Conservation (phyloP, 176 grass and related monocot species). For the Neostapfia colusana region DNA sequence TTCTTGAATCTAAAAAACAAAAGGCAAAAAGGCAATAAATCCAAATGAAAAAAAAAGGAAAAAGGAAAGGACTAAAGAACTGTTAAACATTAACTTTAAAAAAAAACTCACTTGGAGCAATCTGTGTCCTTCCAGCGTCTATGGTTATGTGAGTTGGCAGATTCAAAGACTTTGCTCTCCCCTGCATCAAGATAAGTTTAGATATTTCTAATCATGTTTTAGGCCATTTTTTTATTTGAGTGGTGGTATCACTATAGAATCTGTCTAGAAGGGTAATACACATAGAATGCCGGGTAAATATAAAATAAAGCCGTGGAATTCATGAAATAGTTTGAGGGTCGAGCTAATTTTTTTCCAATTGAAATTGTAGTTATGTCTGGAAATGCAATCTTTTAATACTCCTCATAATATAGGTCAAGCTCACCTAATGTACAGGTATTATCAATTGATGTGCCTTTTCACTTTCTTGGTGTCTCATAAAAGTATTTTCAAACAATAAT, state of each 20-base stretch:
- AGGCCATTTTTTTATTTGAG: neutral
- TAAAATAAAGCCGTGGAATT: neutral
- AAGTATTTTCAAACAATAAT: neutral
- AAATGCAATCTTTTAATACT: neutral
- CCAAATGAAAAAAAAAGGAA: slow-evolving; percentile 7
- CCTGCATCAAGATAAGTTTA: slow-evolving; percentile 41
- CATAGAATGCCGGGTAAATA: neutral
- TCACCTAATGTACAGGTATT: neutral
- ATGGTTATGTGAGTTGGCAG: slow-evolving; percentile 88
- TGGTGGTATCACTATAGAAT: neutral
- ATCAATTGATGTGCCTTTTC: neutral
- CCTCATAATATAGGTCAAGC: neutral
- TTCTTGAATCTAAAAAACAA: slow-evolving; percentile 72
- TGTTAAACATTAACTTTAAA: neutral
- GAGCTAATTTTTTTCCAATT: neutral
- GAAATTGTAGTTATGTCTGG: neutral
- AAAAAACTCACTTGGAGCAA: slow-evolving; percentile 83
- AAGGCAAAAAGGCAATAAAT: slow-evolving; percentile 1
- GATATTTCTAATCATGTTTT: neutral
- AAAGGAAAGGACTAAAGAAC: neutral
- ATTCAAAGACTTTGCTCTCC: slow-evolving; percentile 85
- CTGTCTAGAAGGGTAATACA: neutral
- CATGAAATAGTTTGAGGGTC: too few relatives aligned
- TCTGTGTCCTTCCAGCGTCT: slow-evolving; percentile 95
- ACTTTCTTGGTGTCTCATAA: neutral